These are phyloP conservation scores for Echria macrotheca DNA, from an alignment of 495 filamentous ascomycete genomes.

Conservation along the genomic window DNA sequence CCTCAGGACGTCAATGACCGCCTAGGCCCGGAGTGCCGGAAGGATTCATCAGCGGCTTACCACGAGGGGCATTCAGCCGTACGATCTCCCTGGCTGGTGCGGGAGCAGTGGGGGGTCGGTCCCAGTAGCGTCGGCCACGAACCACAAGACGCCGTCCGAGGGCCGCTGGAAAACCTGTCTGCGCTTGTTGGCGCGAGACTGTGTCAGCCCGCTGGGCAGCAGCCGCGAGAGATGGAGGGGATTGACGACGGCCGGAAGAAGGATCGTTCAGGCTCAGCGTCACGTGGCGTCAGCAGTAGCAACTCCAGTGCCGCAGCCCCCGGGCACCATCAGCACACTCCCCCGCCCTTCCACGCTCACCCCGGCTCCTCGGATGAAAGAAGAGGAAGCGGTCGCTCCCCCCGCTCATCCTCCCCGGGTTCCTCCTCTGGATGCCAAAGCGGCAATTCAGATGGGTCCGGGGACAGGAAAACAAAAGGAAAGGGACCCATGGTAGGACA, in stretches of 20 bases:
- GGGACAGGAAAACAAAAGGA: background rate
- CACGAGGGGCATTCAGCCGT: conserved; percentile 8
- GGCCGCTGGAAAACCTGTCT: conserved; percentile 8
- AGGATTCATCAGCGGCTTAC: conserved; percentile 20
- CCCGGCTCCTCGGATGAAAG: conserved; percentile 3
- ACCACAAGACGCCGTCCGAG: conserved; percentile 7
- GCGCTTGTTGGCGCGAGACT: conserved; percentile 8
- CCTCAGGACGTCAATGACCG: conserved; percentile 4
- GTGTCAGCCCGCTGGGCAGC: conserved; percentile 11
- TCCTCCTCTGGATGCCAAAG: conserved; percentile 10
- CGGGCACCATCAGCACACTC: conserved; percentile 12
- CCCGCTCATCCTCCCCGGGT: conserved; percentile 3
- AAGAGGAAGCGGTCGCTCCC: conserved; percentile 11
- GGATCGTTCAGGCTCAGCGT: conserved; percentile 23
- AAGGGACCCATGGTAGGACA: conserved; percentile 14
- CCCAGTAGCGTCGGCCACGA: background rate
- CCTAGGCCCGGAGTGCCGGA: conserved; percentile 5
- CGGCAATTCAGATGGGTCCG: conserved; percentile 15
- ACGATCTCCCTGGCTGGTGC: conserved; percentile 2
- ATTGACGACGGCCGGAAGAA: conserved; percentile 9
- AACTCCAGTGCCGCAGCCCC: conserved; percentile 8
- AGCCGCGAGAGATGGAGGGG: conserved; percentile 23
- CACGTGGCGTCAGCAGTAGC: conserved; percentile 30
- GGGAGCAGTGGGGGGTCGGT: conserved; percentile 2
- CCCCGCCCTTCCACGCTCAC: conserved; percentile 8